Evolutionary conservation across 441 rosid genomes (phyloP).

Genomic region (Erysimum cheiri): DNA sequence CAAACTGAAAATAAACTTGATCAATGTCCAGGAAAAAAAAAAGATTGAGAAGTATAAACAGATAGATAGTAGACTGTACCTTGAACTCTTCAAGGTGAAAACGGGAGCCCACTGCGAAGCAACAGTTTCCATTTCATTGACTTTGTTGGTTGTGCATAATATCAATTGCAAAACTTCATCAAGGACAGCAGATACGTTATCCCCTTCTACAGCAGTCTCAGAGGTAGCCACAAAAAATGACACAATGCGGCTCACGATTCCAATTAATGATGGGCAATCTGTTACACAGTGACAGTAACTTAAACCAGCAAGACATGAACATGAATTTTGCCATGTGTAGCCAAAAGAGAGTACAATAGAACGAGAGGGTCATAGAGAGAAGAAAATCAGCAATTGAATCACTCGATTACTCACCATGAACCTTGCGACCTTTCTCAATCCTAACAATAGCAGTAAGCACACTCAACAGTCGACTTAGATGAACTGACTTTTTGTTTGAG

Average conservation of each 20-base stretch:
- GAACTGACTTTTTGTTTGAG: constrained; percentile 43
- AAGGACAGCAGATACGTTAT: constrained; percentile 52
- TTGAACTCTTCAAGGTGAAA: constrained; percentile 64
- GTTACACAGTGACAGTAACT: constrained; percentile 42
- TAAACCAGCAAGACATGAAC: constrained; percentile 10
- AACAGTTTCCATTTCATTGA: constrained; percentile 52
- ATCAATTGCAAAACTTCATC: constrained; percentile 75
- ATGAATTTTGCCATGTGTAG: constrained; percentile 18
- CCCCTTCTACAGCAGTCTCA: constrained; percentile 47
- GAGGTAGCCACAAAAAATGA: constrained; percentile 50
- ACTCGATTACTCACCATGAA: constrained; percentile 71
- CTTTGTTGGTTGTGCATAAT: constrained; percentile 64
- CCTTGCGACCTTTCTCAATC: constrained; percentile 52
- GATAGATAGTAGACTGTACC: constrained; percentile 51
- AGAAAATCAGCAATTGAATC: constrained; percentile 22
- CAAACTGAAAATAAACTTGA: constrained; percentile 59
- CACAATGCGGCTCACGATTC: constrained; percentile 56
- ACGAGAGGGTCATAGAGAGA: constrained; percentile 25
- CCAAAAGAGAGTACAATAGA: constrained; percentile 35
- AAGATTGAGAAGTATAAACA: constrained; percentile 22
- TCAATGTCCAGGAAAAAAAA: constrained; percentile 35
- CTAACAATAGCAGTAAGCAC: constrained; percentile 63
- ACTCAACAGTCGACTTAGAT: constrained; percentile 61
- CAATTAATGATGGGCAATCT: constrained; percentile 72
- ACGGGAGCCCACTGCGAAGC: constrained; percentile 77